Evolutionary conservation across 164 flowering plant species (phyloP).

Genomic region (Umbellularia californica): DNA sequence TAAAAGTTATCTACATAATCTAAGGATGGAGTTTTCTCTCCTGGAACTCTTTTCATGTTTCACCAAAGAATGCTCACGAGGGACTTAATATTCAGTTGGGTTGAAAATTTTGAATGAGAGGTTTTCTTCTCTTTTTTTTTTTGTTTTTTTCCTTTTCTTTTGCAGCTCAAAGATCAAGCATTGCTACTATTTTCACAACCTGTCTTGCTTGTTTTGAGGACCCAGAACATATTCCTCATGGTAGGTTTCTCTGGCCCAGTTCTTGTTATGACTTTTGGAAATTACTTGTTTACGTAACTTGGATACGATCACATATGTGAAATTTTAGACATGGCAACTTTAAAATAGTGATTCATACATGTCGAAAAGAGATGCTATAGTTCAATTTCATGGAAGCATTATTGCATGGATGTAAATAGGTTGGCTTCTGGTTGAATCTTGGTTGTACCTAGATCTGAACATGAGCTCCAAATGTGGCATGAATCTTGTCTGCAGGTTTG

Average conservation of each 20-base stretch:
- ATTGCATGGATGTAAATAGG: no score
- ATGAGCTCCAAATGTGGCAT: no score
- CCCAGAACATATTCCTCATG: conserved; percentile 55
- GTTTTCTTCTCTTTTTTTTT: background rate
- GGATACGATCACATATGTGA: background rate
- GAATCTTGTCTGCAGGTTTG: no score
- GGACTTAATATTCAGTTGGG: background rate
- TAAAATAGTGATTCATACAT: background rate
- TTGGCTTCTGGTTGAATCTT: no score
- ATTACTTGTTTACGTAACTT: background rate
- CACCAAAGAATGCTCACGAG: no score
- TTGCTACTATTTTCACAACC: conserved; percentile 45
- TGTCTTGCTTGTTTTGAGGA: conserved; percentile 89
- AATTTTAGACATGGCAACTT: background rate
- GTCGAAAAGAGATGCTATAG: background rate
- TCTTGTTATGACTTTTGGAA: background rate
- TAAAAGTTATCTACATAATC: background rate
- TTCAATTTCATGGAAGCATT: no score
- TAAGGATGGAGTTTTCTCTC: background rate
- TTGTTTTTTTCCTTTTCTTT: background rate
- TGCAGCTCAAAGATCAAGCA: conserved; percentile 42
- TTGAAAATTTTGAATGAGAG: background rate
- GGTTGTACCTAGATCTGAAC: no score
- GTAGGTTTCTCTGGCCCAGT: conserved; percentile 31
- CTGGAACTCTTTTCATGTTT: background rate